Base-by-base conservation (phyloP, 2,329 filamentous ascomycete genomes). In the Endocalyx cinctus region DNA sequence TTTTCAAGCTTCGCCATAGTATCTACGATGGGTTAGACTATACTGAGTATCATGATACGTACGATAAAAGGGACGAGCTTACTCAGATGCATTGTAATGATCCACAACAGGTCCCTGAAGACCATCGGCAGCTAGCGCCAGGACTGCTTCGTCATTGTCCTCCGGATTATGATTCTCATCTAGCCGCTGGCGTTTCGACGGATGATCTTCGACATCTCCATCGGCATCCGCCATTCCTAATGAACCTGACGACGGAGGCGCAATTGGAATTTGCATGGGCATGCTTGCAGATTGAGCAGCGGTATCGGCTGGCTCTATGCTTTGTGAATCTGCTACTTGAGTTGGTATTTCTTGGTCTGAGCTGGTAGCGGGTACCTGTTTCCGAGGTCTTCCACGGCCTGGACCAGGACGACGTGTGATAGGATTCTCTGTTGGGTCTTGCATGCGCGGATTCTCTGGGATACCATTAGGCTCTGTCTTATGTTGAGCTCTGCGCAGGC, bases 351-450 rank as follows among this genome's bases (percentile, higher is more conserved):
- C 39, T 17, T 23, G 7, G 22, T 28, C 31, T 18, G 17, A 14
- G 25, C 43, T 32, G 15, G 41, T 43, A 23, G 34, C 45, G 25
- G 48, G 43, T n/a, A 57, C 55, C 25, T 59, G 55, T 49, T 77
- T 78, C 33, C 66, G 62, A 0, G 72, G 70, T 6, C 74, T 63
- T 2, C 73, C 72, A 27, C 74, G 66, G 10, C 74, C 74, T 4
- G 74, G 74, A 0, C 75, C 75, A 4, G 75, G 74, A 17, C 75
- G 66, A 12, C 74, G 64, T n/a, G 72, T 78, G 46, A 79, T 77
- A 31, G 75, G 75, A 37, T 79, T 77, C 42, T 61, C 33, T 0
- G 67, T 69, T 7, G 74, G 74, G 46, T 79, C 74, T 34, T 59
- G 25, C 37, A 59, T 66, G 26, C 60, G 55, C 15, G 62, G 43